Conservation (phyloP, 495 filamentous ascomycete genomes). For the Daldinia decipiens region DNA sequence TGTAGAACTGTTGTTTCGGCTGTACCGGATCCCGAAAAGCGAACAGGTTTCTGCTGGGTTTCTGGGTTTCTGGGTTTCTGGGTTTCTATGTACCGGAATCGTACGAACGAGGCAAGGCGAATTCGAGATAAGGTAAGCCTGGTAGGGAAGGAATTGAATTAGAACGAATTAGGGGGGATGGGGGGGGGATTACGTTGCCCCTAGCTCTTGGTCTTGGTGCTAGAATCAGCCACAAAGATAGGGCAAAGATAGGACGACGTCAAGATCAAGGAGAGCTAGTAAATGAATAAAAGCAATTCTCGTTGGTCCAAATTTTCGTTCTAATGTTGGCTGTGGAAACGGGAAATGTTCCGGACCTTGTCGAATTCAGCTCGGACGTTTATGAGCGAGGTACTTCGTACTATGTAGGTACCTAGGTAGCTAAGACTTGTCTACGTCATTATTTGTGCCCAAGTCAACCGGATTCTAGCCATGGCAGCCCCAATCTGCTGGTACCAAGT, state of each 20-base stretch:
- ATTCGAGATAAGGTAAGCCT: constrained; percentile 1
- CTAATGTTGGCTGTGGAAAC: neutral
- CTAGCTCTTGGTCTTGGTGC: constrained; percentile 11
- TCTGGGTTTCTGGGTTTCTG: too few relatives aligned
- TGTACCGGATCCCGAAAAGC: constrained; percentile 21
- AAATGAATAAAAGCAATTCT: neutral
- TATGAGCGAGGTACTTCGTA: neutral
- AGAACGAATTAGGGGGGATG: constrained; percentile 7
- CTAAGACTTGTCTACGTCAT: constrained; percentile 19
- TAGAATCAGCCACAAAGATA: constrained; percentile 7
- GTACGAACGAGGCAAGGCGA: constrained; percentile 19
- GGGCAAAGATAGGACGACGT: constrained; percentile 6
- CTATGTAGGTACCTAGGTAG: too few relatives aligned
- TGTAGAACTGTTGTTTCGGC: constrained; percentile 18
- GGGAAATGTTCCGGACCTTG: constrained; percentile 3
- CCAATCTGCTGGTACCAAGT: neutral
- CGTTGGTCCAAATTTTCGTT: neutral
- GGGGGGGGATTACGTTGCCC: neutral
- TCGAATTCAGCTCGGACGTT: constrained; percentile 10
- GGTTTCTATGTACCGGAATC: too few relatives aligned
- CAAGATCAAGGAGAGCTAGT: neutral
- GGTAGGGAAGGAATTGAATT: constrained; percentile 7
- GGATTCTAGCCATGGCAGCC: neutral
- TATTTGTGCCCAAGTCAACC: neutral
- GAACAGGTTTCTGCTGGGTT: neutral